These are phyloP conservation scores for Trichoderma arundinaceum DNA, from an alignment of 2,329 filamentous ascomycete genomes.

Conservation along the genomic window DNA sequence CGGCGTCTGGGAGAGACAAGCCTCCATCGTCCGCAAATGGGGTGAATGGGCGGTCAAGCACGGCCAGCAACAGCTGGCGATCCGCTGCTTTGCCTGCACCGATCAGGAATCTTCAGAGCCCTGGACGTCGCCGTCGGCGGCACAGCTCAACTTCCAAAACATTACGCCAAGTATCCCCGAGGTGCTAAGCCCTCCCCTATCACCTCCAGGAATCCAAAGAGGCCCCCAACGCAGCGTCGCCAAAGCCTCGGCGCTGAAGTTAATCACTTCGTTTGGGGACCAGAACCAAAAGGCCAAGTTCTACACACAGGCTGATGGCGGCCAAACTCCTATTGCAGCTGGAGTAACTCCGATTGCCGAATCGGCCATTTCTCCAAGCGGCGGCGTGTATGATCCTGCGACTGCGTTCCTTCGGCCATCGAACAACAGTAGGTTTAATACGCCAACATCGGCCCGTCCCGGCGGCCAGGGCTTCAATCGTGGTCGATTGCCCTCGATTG, in stretches of 20 bases:
- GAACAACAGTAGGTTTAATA: conserved; percentile 71
- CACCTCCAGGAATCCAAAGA: conserved; percentile 68
- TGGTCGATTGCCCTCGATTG: conserved; percentile 77
- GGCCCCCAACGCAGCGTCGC: conserved; percentile 68
- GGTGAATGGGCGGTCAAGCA: conserved; percentile 88
- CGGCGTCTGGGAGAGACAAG: conserved; percentile 87
- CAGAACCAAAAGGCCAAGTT: conserved; percentile 67
- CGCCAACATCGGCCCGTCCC: conserved; percentile 66
- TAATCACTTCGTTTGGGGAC: conserved; percentile 87
- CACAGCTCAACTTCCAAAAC: conserved; percentile 61
- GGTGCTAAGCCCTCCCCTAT: conserved; percentile 73
- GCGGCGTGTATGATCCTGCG: conserved; percentile 63
- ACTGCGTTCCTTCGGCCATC: conserved; percentile 72
- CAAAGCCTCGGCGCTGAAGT: conserved; percentile 83
- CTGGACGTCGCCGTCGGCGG: conserved; percentile 84
- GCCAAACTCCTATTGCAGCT: conserved; percentile 76
- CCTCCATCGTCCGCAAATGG: conserved; percentile 89
- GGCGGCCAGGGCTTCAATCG: conserved; percentile 66
- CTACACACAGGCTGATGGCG: conserved; percentile 61
- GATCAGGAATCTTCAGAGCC: conserved; percentile 83
- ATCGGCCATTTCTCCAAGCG: conserved; percentile 65
- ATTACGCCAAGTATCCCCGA: conserved; percentile 63
- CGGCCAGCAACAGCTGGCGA: conserved; percentile 86
- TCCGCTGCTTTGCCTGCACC: conserved; percentile 91
- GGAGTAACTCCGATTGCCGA: conserved; percentile 89